Percentiles rank a stretch among this genome's conserved stretches.
Conservation (phyloP, 106 monocot species). For the Acorus gramineus region DNA sequence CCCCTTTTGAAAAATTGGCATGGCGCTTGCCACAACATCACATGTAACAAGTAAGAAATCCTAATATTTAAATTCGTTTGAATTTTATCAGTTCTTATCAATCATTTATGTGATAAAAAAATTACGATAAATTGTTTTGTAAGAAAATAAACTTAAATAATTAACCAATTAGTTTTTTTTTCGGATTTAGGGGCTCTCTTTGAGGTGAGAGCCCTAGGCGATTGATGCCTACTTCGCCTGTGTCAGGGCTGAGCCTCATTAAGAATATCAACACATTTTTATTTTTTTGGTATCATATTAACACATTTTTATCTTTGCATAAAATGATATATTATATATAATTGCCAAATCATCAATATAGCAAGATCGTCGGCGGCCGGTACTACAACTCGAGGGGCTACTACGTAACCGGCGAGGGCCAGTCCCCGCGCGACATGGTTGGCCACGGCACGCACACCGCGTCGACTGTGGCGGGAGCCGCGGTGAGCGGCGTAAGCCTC, state of each 20-base stretch:
- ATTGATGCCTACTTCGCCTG: too few species aligned
- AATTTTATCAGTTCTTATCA: too few species aligned
- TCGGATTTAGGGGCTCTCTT: too few species aligned
- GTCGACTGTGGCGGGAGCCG: neutral
- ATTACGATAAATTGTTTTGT: too few species aligned
- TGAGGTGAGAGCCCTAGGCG: too few species aligned
- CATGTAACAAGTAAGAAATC: neutral
- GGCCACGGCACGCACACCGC: slow-evolving; percentile 8
- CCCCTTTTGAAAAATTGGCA: neutral
- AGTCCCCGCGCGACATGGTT: neutral
- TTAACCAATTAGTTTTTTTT: too few species aligned
- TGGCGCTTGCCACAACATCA: neutral
- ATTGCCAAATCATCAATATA: neutral
- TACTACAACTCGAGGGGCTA: neutral
- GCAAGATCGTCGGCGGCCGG: neutral
- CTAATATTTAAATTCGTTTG: too few species aligned
- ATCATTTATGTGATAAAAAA: too few species aligned
- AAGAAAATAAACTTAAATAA: too few species aligned
- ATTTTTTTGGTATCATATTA: neutral
- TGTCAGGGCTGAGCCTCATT: neutral
- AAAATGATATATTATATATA: too few species aligned
- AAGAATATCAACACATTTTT: neutral
- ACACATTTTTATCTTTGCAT: neutral
- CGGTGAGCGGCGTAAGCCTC: neutral
- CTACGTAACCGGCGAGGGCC: too few species aligned